A percentile compares a stretch with the other conserved stretches of the same genome.
These are phyloP conservation scores for Yamadazyma atlantica DNA, from an alignment of 1,139 yeast genomes.

Conservation along the genomic window DNA sequence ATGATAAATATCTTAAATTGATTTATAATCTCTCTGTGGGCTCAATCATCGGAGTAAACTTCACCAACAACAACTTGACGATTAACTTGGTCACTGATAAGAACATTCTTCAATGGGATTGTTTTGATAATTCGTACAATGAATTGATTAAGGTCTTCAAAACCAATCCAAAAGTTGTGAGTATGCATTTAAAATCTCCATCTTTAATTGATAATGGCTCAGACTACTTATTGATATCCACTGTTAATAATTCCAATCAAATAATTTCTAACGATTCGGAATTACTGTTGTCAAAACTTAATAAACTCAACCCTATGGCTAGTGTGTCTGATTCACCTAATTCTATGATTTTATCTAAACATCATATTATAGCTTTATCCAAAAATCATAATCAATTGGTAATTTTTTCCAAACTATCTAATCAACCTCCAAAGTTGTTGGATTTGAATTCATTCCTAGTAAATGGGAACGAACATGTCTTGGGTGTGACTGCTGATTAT, in stretches of 20 bases:
- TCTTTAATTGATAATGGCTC: neutral
- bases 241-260: conserved; percentile 14
- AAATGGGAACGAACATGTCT: conserved; percentile 33
- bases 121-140: conserved; percentile 28
- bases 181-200: neutral
- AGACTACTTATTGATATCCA: conserved; percentile 17
- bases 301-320: conserved; percentile 13
- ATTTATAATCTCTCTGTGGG: conserved; percentile 21
- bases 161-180: conserved; percentile 15
- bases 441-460: conserved; percentile 10
- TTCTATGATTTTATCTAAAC: conserved; percentile 22
- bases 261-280: conserved; percentile 30
- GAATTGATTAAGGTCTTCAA: conserved; percentile 34
- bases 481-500: conserved; percentile 64
- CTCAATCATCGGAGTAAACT: conserved; percentile 21
- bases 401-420: conserved; percentile 27
- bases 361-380: conserved; percentile 26
- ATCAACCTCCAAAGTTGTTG: conserved; percentile 13
- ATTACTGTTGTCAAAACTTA: conserved; percentile 21
- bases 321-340: conserved; percentile 7
- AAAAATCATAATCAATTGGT: conserved; percentile 15
- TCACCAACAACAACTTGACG: conserved; percentile 23
- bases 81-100: conserved; percentile 23
- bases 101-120: conserved; percentile 32
- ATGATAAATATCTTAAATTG: conserved; percentile 35